Evolutionary conservation across 2,329 filamentous ascomycete species (phyloP).

Genomic region (Ambrosiella xylebori): DNA sequence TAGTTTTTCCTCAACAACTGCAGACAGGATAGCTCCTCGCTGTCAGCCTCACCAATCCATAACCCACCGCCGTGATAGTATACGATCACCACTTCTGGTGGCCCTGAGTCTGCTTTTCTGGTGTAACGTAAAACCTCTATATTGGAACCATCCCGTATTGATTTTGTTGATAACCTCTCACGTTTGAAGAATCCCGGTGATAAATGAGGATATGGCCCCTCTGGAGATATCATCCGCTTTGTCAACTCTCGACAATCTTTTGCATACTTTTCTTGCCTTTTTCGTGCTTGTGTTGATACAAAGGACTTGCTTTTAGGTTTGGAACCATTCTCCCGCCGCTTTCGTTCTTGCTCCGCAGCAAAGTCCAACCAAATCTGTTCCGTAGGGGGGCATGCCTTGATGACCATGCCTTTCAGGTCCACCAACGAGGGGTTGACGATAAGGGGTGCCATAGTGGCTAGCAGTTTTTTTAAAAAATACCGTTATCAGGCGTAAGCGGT

Average conservation of each 20-base stretch:
- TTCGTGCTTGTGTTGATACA: constrained; percentile 14
- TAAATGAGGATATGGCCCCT: constrained; percentile 23
- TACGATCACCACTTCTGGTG: constrained; percentile 19
- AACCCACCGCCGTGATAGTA: constrained; percentile 34
- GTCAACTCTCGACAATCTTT: constrained; percentile 24
- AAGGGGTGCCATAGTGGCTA: constrained; percentile 7
- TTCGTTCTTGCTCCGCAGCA: constrained; percentile 16
- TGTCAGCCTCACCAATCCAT: constrained; percentile 30
- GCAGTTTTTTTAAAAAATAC: background rate
- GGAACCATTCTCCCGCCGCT: constrained; percentile 17
- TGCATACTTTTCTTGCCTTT: constrained; percentile 24
- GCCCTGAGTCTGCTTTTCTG: constrained; percentile 12
- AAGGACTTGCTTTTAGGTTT: constrained; percentile 17
- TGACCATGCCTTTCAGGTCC: constrained; percentile 16
- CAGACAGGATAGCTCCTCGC: constrained; percentile 31
- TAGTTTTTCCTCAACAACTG: constrained; percentile 19
- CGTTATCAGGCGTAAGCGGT: too few relatives aligned
- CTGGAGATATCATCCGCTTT: constrained; percentile 21
- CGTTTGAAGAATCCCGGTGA: constrained; percentile 19
- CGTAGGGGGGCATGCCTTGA: constrained; percentile 22
- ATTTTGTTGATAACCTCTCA: constrained; percentile 18
- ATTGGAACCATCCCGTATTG: constrained; percentile 19
- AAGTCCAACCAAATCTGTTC: constrained; percentile 25
- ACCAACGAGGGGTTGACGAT: constrained; percentile 9
- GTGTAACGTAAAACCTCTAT: constrained; percentile 24